These are phyloP conservation scores for Acacia pycnantha DNA, from an alignment of 331 rosid genomes.

Conservation along the genomic window DNA sequence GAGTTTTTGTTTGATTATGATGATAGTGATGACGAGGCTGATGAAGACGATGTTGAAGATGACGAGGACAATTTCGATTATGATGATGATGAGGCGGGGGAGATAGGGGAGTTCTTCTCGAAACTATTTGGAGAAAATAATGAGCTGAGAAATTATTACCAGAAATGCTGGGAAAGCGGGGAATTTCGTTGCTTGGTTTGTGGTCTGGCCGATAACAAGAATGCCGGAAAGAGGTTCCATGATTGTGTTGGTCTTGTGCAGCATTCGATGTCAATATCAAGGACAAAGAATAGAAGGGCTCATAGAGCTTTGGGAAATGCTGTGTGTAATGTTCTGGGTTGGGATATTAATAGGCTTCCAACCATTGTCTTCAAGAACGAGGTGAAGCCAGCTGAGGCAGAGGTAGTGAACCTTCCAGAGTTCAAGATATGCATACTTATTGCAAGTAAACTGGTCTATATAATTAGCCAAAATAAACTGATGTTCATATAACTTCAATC, in stretches of 20 bases:
- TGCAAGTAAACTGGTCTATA: neutral
- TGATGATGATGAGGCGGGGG: slow-evolving; percentile 15
- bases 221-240: slow-evolving; percentile 43
- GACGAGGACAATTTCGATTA: neutral
- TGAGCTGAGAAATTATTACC: slow-evolving; percentile 51
- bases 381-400: neutral
- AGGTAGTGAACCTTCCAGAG: slow-evolving; percentile 32
- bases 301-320: slow-evolving; percentile 66
- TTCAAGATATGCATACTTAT: neutral
- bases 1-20: slow-evolving; percentile 23
- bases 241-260: slow-evolving; percentile 58
- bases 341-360: slow-evolving; percentile 66
- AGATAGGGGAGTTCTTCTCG: slow-evolving; percentile 37
- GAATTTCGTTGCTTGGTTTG: slow-evolving; percentile 71
- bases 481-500: neutral
- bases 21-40: neutral
- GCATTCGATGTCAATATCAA: slow-evolving; percentile 44
- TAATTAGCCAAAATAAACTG: neutral
- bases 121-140: slow-evolving; percentile 44
- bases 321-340: slow-evolving; percentile 66
- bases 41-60: slow-evolving; percentile 16
- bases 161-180: slow-evolving; percentile 48
- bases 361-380: slow-evolving; percentile 43
- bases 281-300: slow-evolving; percentile 39
- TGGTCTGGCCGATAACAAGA: slow-evolving; percentile 48